Base-by-base conservation (phyloP, 768 basidiomycete genomes). In the Thelephora ganbajun region DNA sequence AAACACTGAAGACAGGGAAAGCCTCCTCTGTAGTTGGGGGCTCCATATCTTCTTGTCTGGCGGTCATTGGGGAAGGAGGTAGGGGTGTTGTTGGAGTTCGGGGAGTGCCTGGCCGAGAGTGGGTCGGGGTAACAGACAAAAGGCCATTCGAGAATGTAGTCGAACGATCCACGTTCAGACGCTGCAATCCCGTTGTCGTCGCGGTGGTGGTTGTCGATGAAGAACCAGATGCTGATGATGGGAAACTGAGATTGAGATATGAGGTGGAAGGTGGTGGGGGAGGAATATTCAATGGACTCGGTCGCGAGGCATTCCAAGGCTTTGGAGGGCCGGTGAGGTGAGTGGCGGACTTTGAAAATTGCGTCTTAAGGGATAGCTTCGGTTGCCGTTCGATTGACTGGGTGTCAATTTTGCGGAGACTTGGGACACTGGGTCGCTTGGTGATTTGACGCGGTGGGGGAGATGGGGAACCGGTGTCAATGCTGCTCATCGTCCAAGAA, bases 1-100 rank as follows among this genome's bases (percentile, higher is more conserved):
- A 94, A 34, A 96, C 77, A n/a, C 71, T 67, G 60, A 96, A 97
- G 5, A 64, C 63, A 4, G 79, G 77, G 54, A 76, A 71, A 19
- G 76, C 65, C 16, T 79, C 80, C 44, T 77, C 59, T 3, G 74
- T 74, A 5, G 77, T 77, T 2, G 71, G 77, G 19, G 80, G 77
- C 43, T 73, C 69, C 50, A 76, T 74, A 3, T 69, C 53, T 9
- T 77, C 79, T 5, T 80, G 83, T 2, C 77, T 74, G 1, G 77
- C 81, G 1, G 83, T 85, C 44, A 63, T 62, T 5, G 79, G 81
- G 9, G 82, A 78, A 18, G 73, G 74, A 9, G 78, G 75, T 19
- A 59, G 48, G 13, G 61, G 61, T 11, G 66, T 59, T 4, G 53
- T 50, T 1, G 70, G 67, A 5, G 67, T 68, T 12, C 61, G 53